These are phyloP conservation scores for Kluyveromyces lactis DNA, from an alignment of 805 yeast genomes.

Conservation along the genomic window DNA sequence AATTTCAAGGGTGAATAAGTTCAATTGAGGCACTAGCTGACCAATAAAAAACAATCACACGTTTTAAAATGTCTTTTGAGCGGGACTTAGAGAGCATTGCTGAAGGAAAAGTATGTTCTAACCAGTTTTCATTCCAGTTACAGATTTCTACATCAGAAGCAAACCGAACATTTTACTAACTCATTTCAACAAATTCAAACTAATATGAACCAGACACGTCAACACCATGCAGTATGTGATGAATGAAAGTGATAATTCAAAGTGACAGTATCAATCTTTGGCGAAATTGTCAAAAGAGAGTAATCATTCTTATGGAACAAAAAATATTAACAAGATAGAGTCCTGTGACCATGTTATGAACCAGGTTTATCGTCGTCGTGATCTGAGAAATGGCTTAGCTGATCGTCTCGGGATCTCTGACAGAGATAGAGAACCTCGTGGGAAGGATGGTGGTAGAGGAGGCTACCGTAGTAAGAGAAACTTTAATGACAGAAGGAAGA, in stretches of 20 bases:
- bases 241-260: not conserved
- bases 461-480: not conserved
- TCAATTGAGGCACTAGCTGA: too few species aligned
- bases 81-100: conserved; percentile 12
- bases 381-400: conserved; percentile 25
- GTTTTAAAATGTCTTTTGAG: conserved; percentile 19
- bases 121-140: too few species aligned
- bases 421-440: conserved; percentile 5
- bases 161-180: too few species aligned
- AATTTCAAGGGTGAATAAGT: too few species aligned
- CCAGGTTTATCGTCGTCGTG: conserved; percentile 28
- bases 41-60: too few species aligned
- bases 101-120: conserved; percentile 14
- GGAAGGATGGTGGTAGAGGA: not conserved
- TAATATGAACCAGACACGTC: not conserved
- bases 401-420: conserved; percentile 16
- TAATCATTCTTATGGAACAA: too few species aligned
- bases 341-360: not conserved
- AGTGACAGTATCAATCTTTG: too few species aligned
- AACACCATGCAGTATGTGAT: conserved; percentile 2
- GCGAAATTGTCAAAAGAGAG: too few species aligned
- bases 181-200: too few species aligned
- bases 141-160: too few species aligned
- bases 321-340: not conserved
- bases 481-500: conserved; percentile 1